phyloP scores from a whole-genome alignment of 192 early-diverging fungal species.

The Umbelopsis sp. region DNA sequence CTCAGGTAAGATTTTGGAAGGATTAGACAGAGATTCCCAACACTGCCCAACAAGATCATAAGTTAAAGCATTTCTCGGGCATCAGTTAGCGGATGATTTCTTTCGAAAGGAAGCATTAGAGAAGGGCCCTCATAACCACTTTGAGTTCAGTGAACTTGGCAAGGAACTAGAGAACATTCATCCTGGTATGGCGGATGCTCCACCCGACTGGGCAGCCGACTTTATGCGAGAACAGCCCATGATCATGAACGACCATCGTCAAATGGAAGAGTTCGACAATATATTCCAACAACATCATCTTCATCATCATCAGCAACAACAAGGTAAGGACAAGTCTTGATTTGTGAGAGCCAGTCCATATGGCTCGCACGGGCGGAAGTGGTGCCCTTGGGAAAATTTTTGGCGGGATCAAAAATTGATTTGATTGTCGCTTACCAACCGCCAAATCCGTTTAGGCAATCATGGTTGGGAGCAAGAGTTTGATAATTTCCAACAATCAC shows the following conservation, averaged over 20 bases:
- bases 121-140: conserved; percentile 42
- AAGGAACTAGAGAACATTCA: conserved; percentile 66
- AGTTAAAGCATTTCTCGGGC: neutral
- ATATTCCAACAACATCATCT: conserved; percentile 26
- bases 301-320: neutral
- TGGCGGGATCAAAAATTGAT: neutral
- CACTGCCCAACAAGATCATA: neutral
- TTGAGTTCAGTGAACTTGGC: conserved; percentile 71
- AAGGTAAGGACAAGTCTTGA: neutral
- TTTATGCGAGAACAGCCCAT: conserved; percentile 61
- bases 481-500: conserved; percentile 37
- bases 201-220: conserved; percentile 68
- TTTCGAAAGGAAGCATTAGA: conserved; percentile 39
- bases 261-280: conserved; percentile 52
- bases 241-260: conserved; percentile 22
- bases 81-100: conserved; percentile 61
- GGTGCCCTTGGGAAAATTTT: neutral
- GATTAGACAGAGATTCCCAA: too few species aligned
- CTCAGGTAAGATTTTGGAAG: conserved; percentile 8
- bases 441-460: neutral
- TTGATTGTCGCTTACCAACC: neutral
- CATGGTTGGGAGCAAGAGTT: conserved; percentile 54
- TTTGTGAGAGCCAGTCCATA: neutral
- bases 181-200: conserved; percentile 4
- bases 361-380: neutral